Percentiles rank a stretch among this genome's conserved stretches.
phyloP scores from a whole-genome alignment of 2,329 filamentous ascomycete genomes.

The Aspergillus ruber region DNA sequence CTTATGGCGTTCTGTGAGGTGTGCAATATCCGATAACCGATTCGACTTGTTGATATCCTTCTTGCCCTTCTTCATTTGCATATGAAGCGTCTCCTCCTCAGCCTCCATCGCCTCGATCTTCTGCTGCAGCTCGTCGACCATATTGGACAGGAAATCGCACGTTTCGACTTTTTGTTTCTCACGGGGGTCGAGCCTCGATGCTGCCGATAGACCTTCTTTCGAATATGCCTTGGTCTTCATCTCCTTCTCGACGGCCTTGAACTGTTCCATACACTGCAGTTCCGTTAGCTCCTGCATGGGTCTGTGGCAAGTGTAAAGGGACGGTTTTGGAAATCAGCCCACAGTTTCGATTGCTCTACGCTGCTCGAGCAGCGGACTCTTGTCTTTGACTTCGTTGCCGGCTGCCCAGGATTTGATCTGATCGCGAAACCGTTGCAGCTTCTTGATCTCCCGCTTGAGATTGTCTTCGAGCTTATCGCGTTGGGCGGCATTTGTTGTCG shows the following conservation, averaged over 20 bases:
- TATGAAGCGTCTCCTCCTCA: constrained; percentile 78
- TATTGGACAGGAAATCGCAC: constrained; percentile 74
- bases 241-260: constrained; percentile 99
- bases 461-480: constrained; percentile 98
- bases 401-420: constrained; percentile 99
- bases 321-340: constrained; percentile 12
- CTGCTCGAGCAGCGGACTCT: constrained; percentile 87
- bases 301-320: not conserved
- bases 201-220: constrained; percentile 89
- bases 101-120: constrained; percentile 92
- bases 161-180: constrained; percentile 90
- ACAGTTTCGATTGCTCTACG: constrained; percentile 97
- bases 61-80: constrained; percentile 91
- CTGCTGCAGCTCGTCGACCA: constrained; percentile 87
- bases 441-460: constrained; percentile 99
- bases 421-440: constrained; percentile 91
- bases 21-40: constrained; percentile 78
- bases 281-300: constrained; percentile 19
- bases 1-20: constrained; percentile 83
- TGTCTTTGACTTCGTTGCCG: constrained; percentile 99
- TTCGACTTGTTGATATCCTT: constrained; percentile 77
- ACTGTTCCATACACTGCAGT: constrained; percentile 75
- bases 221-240: constrained; percentile 99
- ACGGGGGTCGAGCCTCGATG: constrained; percentile 91
- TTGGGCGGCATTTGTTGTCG: constrained; percentile 85